Evolutionary conservation across 208 protist species (phyloP).

Genomic region (Acanthamoeba castellanii): DNA sequence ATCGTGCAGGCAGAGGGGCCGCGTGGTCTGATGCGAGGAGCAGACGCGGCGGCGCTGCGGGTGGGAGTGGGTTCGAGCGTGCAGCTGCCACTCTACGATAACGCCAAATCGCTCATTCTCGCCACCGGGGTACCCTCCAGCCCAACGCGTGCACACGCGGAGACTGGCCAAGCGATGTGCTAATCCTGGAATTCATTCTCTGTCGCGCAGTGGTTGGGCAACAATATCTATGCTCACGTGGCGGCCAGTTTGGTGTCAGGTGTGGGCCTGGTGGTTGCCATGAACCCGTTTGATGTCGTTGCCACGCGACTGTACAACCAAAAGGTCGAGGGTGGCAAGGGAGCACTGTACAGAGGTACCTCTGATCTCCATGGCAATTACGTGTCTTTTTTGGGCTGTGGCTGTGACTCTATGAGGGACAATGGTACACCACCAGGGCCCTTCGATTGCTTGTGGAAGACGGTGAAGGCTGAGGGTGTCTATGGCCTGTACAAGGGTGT

Average conservation of each 20-base stretch:
- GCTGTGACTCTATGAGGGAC: too few species aligned
- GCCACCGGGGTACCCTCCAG: background rate
- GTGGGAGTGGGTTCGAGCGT: slow-evolving; percentile 79
- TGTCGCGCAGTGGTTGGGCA: slow-evolving; percentile 29
- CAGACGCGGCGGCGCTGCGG: slow-evolving; percentile 47
- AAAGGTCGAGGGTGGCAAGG: slow-evolving; percentile 61
- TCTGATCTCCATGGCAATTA: background rate
- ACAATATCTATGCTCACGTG: slow-evolving; percentile 73
- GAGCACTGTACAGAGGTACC: slow-evolving; percentile 43
- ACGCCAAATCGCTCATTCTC: slow-evolving; percentile 67
- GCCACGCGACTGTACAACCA: slow-evolving; percentile 83
- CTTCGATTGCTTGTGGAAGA: slow-evolving; percentile 47
- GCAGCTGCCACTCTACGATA: slow-evolving; percentile 80
- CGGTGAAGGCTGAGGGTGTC: background rate
- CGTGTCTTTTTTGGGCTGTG: background rate
- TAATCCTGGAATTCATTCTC: background rate
- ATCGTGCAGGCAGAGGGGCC: slow-evolving; percentile 21
- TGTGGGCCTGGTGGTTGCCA: slow-evolving; percentile 58
- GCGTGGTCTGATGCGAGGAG: slow-evolving; percentile 41
- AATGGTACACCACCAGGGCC: background rate
- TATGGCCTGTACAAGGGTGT: slow-evolving; percentile 56
- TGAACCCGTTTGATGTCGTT: slow-evolving; percentile 84
- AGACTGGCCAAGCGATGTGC: too few species aligned
- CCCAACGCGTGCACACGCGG: background rate
- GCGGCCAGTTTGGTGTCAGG: slow-evolving; percentile 61